Base-by-base conservation (phyloP, 2,329 filamentous ascomycete genomes). In the Thielaviopsis ethacetica region DNA sequence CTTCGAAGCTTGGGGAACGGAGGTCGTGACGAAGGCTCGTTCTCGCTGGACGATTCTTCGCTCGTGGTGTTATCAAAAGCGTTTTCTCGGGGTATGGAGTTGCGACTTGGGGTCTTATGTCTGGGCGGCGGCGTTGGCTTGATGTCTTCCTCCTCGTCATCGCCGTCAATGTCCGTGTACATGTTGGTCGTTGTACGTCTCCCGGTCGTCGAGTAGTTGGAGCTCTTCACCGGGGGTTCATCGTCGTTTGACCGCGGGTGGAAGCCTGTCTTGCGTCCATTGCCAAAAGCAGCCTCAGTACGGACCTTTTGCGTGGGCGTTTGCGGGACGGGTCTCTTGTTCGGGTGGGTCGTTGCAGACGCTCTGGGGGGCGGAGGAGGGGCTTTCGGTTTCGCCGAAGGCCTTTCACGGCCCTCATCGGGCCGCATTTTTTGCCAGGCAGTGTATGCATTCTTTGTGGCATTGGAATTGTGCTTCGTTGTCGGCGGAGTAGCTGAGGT, bases 281-380 rank as follows among this genome's bases (percentile, higher is more conserved):
- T 68, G 15, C 79, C 79, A 65, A 82, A 82, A 0, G 79, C 72
- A 17, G 78, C 78, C 53, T 81, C 72, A 9, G 75, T 73, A 57
- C 78, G 76, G 62, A 79, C 74, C 61, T 72, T 74, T 53, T 79
- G 77, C 12, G 75, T 75, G 9, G 78, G 75, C 1, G 78, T 78
- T 50, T 75, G 71, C 9, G 77, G 73, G 6, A 71, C 70, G 5
- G 76, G 73, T 21, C 68, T 71, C 13, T 71, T 69, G 27, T 64
- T 62, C 9, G 66, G 61, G 4, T 63, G 62, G 0, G 71, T 67
- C 1, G 67, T 62, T 3, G 66, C 67, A 58, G 67, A 63, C 38
- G 68, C 65, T 2, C 67, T 60, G 19, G 69, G 65, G 34, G 66
- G 67, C 24, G 67, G 55, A 5, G 67, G 50, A 66, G 70, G 62